Base-by-base conservation (phyloP, 768 basidiomycete genomes). In the Chalciporus pseudorubinellus region DNA sequence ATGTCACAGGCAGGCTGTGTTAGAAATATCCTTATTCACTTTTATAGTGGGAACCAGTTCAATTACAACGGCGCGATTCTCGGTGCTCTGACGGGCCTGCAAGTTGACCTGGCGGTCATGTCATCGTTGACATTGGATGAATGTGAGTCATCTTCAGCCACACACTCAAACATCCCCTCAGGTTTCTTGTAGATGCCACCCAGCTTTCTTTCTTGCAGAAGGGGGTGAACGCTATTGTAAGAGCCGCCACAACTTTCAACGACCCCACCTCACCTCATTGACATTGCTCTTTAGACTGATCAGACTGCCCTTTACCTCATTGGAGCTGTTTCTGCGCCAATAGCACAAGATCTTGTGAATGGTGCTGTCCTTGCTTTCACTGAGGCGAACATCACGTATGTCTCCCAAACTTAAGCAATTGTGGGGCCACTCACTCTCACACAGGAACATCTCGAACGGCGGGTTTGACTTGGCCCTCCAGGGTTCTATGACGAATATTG, bases 311-410 rank as follows among this genome's bases (percentile, higher is more conserved):
- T 89, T 21, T 86, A 79, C 67, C 74, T 88, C 44, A 83, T 88
- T 36, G 84, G 85, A n/a, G 84, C 80, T 4, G 83, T 88, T 26
- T 83, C 85, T 38, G 82, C 77, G 16, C 84, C 86, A 13, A 70
- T 84, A 24, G 78, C 82, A 3, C 87, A 87, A 65, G 71, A 75
- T 57, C 74, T 89, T 14, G 85, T 89, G 21, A 77, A 83, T 42
- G 73, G 72, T 18, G 74, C 86, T 1, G 55, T 72, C 6, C 62
- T 89, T 44, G 69, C 72, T 8, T 88, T 87, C 63, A 73, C 61
- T 26, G 70, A 74, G 40, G 87, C 81, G 3, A 79, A 82, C 48
- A 83, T 89, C 58, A 80, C 76, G 78, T 79, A 61, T 3, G 74
- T 46, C 20, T 19, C 8, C 2, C 12, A 31, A 5, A 12, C 29